Evolutionary conservation across 2,329 filamentous ascomycete species (phyloP), one percentile per base, ranked within the genome.

Genomic region (Thermothelomyces thermophilus): DNA sequence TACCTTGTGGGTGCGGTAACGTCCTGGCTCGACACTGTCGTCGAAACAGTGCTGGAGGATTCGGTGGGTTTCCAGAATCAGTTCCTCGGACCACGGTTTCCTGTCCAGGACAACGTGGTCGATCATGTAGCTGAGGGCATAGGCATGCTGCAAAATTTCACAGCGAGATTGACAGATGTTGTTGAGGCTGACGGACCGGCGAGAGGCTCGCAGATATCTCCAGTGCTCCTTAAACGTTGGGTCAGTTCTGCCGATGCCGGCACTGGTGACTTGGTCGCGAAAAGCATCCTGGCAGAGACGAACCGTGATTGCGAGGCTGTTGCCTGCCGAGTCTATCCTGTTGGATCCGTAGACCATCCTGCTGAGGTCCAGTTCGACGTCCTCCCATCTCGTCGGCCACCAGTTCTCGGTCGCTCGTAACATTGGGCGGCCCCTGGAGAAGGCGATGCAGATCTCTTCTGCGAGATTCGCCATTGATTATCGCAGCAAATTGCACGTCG

Each of bases 291-390:
- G 1, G 30, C 41, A 44, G 5, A 44, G 14, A 6, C 35, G 31
- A 2, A 1, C 14, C 6, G 41, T 35, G 19, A 44, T 33, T 11
- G n/a, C 13, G 14, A 35, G 14, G 31, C 31, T 44, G 30, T 9
- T 44, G 8, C 41, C 41, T 19, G 41, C 41, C 10, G 41, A 44
- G 30, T 34, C 41, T 14, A 44, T 44, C 41, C 34, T 20, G 41
- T 35, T 44, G 14, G 41, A 44, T 14, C 30, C 20, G 19, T 44
- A 44, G 6, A 44, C 30, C 30, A 24, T 10, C 20, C 20, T 31
- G 30, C 5, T 26, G 24, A 26, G 24, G 24, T 26, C 24, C 5
- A 26, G 9, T 26, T 26, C 24, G 5, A 26, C 9, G 5, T 26
- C 24, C 9, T 26, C 24, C 24, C 24, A 26, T 26, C 5, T 9